A percentile compares a stretch with the other conserved stretches of the same genome.
Conservation (phyloP, 2,329 filamentous ascomycete genomes). For the Aspergillus intermedius region DNA sequence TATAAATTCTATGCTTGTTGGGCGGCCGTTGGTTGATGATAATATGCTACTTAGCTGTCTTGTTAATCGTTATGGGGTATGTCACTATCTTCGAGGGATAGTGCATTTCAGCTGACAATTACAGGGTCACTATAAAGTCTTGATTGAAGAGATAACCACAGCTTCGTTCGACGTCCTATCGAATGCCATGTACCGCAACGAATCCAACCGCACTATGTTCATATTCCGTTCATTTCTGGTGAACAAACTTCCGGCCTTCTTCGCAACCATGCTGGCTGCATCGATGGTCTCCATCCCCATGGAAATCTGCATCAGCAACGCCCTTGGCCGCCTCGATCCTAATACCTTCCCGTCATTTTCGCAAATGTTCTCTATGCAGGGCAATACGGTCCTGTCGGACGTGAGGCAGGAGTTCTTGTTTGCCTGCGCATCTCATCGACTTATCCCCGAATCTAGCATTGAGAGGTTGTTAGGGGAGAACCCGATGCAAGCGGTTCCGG, state of each 20-base stretch:
- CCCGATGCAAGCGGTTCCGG: conserved; percentile 70
- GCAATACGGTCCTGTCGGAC: conserved; percentile 54
- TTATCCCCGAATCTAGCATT: conserved; percentile 74
- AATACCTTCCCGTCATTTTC: conserved; percentile 60
- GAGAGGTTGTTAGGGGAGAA: conserved; percentile 77
- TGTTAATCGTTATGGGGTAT: conserved; percentile 74
- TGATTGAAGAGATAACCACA: conserved; percentile 75
- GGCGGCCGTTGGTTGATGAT: conserved; percentile 78
- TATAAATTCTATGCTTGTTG: conserved; percentile 72
- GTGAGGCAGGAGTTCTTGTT: conserved; percentile 81
- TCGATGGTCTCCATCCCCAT: conserved; percentile 55
- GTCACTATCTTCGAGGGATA: neutral
- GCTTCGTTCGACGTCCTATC: conserved; percentile 86
- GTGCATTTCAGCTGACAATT: conserved; percentile 2
- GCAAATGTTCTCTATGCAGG: conserved; percentile 56
- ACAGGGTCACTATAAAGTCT: conserved; percentile 68
- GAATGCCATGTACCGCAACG: conserved; percentile 71
- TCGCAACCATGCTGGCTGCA: conserved; percentile 52
- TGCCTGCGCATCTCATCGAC: conserved; percentile 76
- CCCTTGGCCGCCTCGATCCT: conserved; percentile 57
- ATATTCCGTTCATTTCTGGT: conserved; percentile 81
- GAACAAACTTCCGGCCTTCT: conserved; percentile 59
- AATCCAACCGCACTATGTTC: conserved; percentile 56
- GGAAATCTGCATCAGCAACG: conserved; percentile 60
- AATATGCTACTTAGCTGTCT: conserved; percentile 69